Evolutionary conservation across 331 rosid genomes (phyloP), one percentile per base, ranked within the genome.

Genomic region (Quercus tomentella): DNA sequence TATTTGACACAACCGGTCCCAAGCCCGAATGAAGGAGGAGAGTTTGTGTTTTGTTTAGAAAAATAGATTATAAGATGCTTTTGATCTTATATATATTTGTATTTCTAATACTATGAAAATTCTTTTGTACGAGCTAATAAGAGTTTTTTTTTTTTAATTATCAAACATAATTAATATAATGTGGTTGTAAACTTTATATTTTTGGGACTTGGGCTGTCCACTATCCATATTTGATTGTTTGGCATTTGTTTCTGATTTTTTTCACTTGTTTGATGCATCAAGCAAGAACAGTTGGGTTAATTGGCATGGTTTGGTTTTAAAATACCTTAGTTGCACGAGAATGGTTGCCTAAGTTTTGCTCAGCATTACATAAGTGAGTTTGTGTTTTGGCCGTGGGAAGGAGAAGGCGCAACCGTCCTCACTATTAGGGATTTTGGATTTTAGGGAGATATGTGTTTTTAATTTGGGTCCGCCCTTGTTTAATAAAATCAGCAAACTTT

Each of bases 21-120:
- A 83, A 83, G 83, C 75, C 81, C 83, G 81, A 77, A 54, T 70
- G 70, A 79, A 79, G 83, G 83, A 79, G 86, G 83, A 79, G 86
- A 80, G 86, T 22, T 45, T 58, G 15, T 52, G 70, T 23, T 31
- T 69, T 21, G 7, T 30, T 6, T 17, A 17, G 15, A 30, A 61
- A 14, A 28, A 31, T 30, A 5, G 45, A 65, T 65, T 30, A 12
- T 30, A 25, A 23, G 12, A 28, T 15, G 22, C 7, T 1, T 17
- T 65, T 16, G 37, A 33, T 33, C 37, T 33, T 4, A 30, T 30
- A 30, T 30, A 30, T 30, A 28, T 6, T n/a, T 58, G 12, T 57
- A 12, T 23, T 23, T 56, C 26, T 56, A 56, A 56, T 56, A 4
- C 62, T 56, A 10, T n/a, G 11, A 20, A 9, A 37, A 37, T 37